These are phyloP conservation scores for Neofusicoccum cordaticola DNA, from an alignment of 2,329 filamentous ascomycete species.

Conservation along the genomic window DNA sequence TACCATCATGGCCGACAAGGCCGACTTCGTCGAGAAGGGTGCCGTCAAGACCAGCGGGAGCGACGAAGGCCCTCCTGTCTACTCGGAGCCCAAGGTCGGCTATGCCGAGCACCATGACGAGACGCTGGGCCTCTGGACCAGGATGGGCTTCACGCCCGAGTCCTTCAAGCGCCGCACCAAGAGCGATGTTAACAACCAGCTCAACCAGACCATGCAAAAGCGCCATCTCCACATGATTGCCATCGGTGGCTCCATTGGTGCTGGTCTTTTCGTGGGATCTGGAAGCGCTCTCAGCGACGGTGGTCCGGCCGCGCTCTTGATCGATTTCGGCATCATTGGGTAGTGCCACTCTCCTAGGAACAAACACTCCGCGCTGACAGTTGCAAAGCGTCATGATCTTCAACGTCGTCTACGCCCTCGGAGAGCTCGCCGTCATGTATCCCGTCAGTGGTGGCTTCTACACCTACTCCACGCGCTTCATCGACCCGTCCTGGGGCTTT, in stretches of 20 bases:
- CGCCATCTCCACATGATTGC: conserved; percentile 97
- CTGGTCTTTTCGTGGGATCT: conserved; percentile 81
- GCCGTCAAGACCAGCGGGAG: conserved; percentile 7
- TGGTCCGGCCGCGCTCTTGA: conserved; percentile 37
- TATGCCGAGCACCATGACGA: not conserved
- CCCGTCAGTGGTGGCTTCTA: conserved; percentile 91
- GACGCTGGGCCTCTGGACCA: conserved; percentile 34
- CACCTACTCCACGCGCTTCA: conserved; percentile 84
- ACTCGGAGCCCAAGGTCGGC: not conserved
- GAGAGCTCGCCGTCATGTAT: conserved; percentile 86
- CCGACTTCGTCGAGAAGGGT: conserved; percentile 13
- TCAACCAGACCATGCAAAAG: conserved; percentile 57
- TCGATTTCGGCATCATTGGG: conserved; percentile 61
- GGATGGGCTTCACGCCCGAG: conserved; percentile 38
- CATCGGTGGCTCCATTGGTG: conserved; percentile 79
- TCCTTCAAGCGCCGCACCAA: conserved; percentile 37
- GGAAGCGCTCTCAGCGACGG: conserved; percentile 39
- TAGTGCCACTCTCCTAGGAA: not conserved
- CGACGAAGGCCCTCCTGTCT: not conserved
- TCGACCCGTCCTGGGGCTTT: conserved; percentile 93
- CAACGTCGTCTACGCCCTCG: conserved; percentile 86
- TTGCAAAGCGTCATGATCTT: conserved; percentile 67
- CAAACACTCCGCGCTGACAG: not conserved
- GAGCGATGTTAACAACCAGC: conserved; percentile 32
- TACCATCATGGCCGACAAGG: conserved; percentile 2